Conservation (phyloP, 768 basidiomycete species). For the Mycena epipterygia region DNA sequence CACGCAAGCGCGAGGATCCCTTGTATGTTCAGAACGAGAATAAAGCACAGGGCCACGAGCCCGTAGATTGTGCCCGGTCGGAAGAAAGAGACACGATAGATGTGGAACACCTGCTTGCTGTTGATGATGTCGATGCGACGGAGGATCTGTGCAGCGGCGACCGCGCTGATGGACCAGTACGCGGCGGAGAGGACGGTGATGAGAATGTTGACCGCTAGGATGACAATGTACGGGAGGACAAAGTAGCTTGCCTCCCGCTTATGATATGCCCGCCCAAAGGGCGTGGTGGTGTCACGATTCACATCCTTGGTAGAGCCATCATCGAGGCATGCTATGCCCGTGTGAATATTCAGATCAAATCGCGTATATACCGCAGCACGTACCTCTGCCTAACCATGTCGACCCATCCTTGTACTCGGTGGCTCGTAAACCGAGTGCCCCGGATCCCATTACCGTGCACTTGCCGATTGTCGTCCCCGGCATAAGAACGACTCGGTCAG, state of each 20-base stretch:
- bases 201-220: conserved; percentile 53
- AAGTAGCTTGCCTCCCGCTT: conserved; percentile 52
- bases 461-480: conserved; percentile 55
- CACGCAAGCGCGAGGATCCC: conserved; percentile 53
- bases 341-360: neutral
- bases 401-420: conserved; percentile 55
- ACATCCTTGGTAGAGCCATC: conserved; percentile 35
- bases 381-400: conserved; percentile 53
- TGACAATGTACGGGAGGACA: conserved; percentile 54
- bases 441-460: conserved; percentile 59
- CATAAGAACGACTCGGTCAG: conserved; percentile 60
- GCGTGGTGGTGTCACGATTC: conserved; percentile 48
- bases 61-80: conserved; percentile 55
- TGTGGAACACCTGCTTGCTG: conserved; percentile 38
- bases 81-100: conserved; percentile 54
- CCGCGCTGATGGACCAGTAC: conserved; percentile 57
- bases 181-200: conserved; percentile 52
- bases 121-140: conserved; percentile 47
- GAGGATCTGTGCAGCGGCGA: conserved; percentile 55
- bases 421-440: conserved; percentile 55
- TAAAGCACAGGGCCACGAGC: conserved; percentile 54
- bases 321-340: conserved; percentile 25
- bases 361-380: neutral
- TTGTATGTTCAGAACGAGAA: conserved; percentile 53
- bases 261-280: conserved; percentile 60